phyloP scores from a whole-genome alignment of 345 rosid genomes.

The Euphorbia pulcherrima region DNA sequence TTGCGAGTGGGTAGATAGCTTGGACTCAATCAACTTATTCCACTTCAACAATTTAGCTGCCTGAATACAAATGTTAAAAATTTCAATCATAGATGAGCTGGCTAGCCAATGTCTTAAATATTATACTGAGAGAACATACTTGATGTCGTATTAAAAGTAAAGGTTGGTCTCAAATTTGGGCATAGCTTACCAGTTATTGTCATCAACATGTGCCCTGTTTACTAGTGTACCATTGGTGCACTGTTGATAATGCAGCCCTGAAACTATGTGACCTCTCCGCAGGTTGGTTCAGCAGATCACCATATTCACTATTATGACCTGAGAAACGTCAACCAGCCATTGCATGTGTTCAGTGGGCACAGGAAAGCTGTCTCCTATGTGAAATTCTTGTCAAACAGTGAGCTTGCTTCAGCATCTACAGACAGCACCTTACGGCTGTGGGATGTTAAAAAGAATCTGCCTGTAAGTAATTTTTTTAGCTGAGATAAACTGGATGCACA shows the following conservation, averaged over 20 bases:
- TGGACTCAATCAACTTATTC: background rate
- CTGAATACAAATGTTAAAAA: too few species aligned
- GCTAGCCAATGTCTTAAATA: too few species aligned
- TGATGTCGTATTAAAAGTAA: too few species aligned
- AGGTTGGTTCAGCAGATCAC: constrained; percentile 98
- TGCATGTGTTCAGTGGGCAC: constrained; percentile 89
- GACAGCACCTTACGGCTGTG: constrained; percentile 90
- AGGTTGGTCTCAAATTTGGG: background rate
- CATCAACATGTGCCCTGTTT: background rate
- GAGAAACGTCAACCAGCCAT: constrained; percentile 74
- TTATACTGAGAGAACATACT: background rate
- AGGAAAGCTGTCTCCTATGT: constrained; percentile 93
- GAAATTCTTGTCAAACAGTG: constrained; percentile 80
- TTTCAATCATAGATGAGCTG: too few species aligned
- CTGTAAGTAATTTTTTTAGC: constrained; percentile 42
- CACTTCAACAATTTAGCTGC: background rate
- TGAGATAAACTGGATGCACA: background rate
- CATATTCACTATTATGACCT: constrained; percentile 88
- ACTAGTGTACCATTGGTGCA: background rate
- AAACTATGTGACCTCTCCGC: constrained; percentile 21
- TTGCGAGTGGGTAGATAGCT: background rate
- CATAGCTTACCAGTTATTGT: background rate
- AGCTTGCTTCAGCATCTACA: constrained; percentile 97
- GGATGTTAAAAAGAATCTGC: constrained; percentile 88
- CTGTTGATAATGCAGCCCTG: background rate